phyloP scores from a whole-genome alignment of 305 asterid genomes.

The Rubia peregrina region DNA sequence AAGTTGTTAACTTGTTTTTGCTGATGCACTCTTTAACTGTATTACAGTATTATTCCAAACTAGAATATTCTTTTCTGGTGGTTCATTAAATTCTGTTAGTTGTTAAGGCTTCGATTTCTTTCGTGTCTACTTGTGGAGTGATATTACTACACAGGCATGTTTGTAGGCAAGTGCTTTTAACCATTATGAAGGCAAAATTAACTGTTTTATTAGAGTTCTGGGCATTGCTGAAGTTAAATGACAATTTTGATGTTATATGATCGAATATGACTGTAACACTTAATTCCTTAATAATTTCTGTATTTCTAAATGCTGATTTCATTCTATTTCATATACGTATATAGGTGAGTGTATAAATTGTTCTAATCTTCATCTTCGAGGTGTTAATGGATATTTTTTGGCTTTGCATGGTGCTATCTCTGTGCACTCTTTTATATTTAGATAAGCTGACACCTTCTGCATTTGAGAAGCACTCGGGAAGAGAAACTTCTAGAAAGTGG shows the following conservation, averaged over 20 bases:
- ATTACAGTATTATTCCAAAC: background rate
- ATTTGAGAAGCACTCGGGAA: conserved; percentile 49
- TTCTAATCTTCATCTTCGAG: background rate
- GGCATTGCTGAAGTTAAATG: background rate
- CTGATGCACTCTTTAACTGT: background rate
- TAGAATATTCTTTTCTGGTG: background rate
- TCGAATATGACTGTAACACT: background rate
- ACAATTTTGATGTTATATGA: background rate
- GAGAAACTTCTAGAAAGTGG: conserved; percentile 52
- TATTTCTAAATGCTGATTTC: background rate
- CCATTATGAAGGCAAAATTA: background rate
- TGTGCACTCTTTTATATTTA: conserved; percentile 12
- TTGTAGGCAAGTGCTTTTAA: background rate
- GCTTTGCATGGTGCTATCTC: background rate
- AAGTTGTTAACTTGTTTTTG: background rate
- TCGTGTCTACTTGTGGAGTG: background rate
- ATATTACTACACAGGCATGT: background rate
- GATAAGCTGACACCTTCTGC: conserved; percentile 51
- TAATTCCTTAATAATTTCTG: background rate
- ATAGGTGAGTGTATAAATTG: background rate
- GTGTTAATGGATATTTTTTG: background rate
- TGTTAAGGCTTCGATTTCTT: background rate
- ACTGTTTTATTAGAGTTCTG: background rate
- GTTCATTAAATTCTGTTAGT: background rate
- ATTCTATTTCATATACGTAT: background rate